Percentiles rank a stretch among this genome's conserved stretches.
These are phyloP conservation scores for Extremus antarcticus DNA, from an alignment of 495 filamentous ascomycete species.

Conservation along the genomic window DNA sequence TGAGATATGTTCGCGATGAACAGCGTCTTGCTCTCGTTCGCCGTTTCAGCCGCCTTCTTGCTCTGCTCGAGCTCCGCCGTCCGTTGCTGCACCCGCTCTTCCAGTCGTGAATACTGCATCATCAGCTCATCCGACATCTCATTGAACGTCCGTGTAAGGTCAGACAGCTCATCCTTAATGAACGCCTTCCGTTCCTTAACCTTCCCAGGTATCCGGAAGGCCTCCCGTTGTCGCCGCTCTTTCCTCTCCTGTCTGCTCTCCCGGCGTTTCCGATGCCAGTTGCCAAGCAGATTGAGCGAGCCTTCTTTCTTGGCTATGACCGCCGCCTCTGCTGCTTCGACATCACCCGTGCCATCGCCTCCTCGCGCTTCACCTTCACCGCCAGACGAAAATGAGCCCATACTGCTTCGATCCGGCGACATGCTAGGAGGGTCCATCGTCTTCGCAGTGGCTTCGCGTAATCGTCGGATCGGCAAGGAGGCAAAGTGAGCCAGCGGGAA, in stretches of 20 bases:
- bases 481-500: slow-evolving; percentile 64
- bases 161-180: slow-evolving; percentile 78
- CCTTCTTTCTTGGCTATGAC: slow-evolving; percentile 8
- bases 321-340: neutral
- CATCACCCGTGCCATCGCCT: neutral
- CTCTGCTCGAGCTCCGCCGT: slow-evolving; percentile 77
- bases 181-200: slow-evolving; percentile 64
- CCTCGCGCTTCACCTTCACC: neutral
- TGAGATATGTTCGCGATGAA: slow-evolving; percentile 97
- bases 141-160: slow-evolving; percentile 79
- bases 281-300: slow-evolving; percentile 21
- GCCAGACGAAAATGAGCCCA: slow-evolving; percentile 24
- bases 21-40: slow-evolving; percentile 87
- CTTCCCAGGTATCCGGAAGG: slow-evolving; percentile 72
- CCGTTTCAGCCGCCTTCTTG: slow-evolving; percentile 82
- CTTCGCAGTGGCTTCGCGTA: slow-evolving; percentile 68
- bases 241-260: slow-evolving; percentile 26
- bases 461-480: slow-evolving; percentile 65
- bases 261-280: slow-evolving; percentile 25
- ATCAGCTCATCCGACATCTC: slow-evolving; percentile 86
- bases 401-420: slow-evolving; percentile 33
- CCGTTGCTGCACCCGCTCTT: slow-evolving; percentile 71
- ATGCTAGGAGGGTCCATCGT: slow-evolving; percentile 57
- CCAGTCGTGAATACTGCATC: slow-evolving; percentile 71
- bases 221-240: slow-evolving; percentile 38